These are phyloP conservation scores for Colletotrichum shisoi DNA, from an alignment of 2,329 filamentous ascomycete species.

Conservation along the genomic window DNA sequence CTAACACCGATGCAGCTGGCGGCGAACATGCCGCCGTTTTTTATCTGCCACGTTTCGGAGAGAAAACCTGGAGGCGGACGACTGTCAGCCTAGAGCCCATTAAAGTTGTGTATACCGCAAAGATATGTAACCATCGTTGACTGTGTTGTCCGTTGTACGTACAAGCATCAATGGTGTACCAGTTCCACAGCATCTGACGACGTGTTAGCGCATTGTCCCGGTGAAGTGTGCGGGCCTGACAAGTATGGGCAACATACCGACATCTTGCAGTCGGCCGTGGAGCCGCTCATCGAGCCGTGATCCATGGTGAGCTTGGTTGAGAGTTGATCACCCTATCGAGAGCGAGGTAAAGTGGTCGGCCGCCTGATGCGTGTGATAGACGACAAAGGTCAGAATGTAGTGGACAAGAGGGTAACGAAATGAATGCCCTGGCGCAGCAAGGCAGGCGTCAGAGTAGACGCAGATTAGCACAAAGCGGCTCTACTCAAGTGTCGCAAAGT, in stretches of 20 bases:
- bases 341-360: background rate
- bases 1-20: slow-evolving; percentile 56
- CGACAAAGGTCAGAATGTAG: background rate
- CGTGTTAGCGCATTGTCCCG: background rate
- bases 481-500: background rate
- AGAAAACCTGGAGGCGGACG: slow-evolving; percentile 48
- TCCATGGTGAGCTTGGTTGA: slow-evolving; percentile 40
- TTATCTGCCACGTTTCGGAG: slow-evolving; percentile 52
- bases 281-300: slow-evolving; percentile 40
- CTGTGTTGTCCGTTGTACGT: slow-evolving; percentile 29
- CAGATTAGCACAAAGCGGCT: background rate
- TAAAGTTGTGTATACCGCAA: background rate
- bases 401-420: background rate
- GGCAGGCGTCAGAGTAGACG: background rate
- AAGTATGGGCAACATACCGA: slow-evolving; percentile 41
- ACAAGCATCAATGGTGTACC: slow-evolving; percentile 54
- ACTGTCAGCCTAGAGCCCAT: background rate
- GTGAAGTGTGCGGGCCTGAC: background rate
- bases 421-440: too few species aligned
- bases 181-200: slow-evolving; percentile 57
- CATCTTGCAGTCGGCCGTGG: slow-evolving; percentile 46
- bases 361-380: background rate
- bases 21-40: slow-evolving; percentile 53
- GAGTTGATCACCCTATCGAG: background rate
- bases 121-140: background rate